These are phyloP conservation scores for Trichoderma koningiopsis DNA, from an alignment of 2,329 filamentous ascomycete genomes.

Conservation along the genomic window DNA sequence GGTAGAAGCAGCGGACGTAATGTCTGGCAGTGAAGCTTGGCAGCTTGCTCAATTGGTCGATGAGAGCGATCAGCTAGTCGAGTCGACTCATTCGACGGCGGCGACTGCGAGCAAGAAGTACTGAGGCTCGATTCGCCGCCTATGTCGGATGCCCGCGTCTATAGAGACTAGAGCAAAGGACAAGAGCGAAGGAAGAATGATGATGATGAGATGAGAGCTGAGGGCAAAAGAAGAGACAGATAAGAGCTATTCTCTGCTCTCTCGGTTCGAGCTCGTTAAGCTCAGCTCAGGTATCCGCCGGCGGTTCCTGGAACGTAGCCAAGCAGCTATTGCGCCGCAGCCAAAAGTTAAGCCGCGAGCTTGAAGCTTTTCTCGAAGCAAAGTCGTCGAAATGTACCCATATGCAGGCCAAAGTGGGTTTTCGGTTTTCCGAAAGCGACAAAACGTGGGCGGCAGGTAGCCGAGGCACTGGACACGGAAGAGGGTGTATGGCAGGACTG, in stretches of 20 bases:
- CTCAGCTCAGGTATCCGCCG: background rate
- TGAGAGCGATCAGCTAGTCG: constrained; percentile 29
- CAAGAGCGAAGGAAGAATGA: background rate
- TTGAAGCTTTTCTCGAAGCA: constrained; percentile 6
- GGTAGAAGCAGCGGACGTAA: constrained; percentile 48
- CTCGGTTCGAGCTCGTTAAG: background rate
- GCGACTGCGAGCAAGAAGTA: constrained; percentile 28
- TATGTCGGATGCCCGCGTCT: background rate
- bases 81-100: constrained; percentile 35
- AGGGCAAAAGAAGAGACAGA: background rate
- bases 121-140: constrained; percentile 26
- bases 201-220: background rate
- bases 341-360: background rate
- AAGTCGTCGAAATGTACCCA: constrained; percentile 6
- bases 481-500: background rate
- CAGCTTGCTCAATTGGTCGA: constrained; percentile 38
- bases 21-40: constrained; percentile 28
- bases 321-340: background rate
- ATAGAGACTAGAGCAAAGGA: background rate
- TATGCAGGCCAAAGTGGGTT: constrained; percentile 12
- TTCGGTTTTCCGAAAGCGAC: constrained; percentile 9
- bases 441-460: constrained; percentile 5
- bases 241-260: background rate
- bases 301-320: background rate
- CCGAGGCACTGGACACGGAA: constrained; percentile 16